Conservation (phyloP, 441 rosid genomes). For the Euphorbia schlechtendalii region DNA sequence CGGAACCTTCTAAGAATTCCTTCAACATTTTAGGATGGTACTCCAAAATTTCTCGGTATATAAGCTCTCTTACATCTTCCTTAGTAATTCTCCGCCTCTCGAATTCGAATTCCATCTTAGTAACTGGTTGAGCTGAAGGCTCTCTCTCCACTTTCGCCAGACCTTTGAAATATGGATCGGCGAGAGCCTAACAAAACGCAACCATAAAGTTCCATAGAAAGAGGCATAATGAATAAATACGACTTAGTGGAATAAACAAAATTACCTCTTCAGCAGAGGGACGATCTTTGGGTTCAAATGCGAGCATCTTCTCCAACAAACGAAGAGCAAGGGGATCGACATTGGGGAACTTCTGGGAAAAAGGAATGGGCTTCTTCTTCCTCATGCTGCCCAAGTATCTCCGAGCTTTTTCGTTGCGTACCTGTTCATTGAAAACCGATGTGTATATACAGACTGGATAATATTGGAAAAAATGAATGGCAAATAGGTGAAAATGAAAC, state of each 20-base stretch:
- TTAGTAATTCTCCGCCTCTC: constrained; percentile 93
- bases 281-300: constrained; percentile 91
- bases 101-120: constrained; percentile 93
- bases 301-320: constrained; percentile 81
- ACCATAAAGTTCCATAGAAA: constrained; percentile 12
- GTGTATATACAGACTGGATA: background rate
- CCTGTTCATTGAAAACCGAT: constrained; percentile 36
- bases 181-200: constrained; percentile 63
- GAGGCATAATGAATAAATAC: constrained; percentile 12
- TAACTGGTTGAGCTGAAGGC: constrained; percentile 92
- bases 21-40: constrained; percentile 99
- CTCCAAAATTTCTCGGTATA: constrained; percentile 92
- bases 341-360: constrained; percentile 82
- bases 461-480: constrained; percentile 2
- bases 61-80: constrained; percentile 92
- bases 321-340: constrained; percentile 90
- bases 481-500: constrained; percentile 6
- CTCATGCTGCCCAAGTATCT: constrained; percentile 92
- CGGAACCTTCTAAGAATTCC: constrained; percentile 91
- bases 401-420: constrained; percentile 92
- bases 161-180: constrained; percentile 91
- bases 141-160: constrained; percentile 95
- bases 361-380: constrained; percentile 73
- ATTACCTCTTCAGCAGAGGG: constrained; percentile 91
- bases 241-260: constrained; percentile 10